phyloP scores from a whole-genome alignment of 768 basidiomycete genomes.

The Lactarius pseudohatsudake region DNA sequence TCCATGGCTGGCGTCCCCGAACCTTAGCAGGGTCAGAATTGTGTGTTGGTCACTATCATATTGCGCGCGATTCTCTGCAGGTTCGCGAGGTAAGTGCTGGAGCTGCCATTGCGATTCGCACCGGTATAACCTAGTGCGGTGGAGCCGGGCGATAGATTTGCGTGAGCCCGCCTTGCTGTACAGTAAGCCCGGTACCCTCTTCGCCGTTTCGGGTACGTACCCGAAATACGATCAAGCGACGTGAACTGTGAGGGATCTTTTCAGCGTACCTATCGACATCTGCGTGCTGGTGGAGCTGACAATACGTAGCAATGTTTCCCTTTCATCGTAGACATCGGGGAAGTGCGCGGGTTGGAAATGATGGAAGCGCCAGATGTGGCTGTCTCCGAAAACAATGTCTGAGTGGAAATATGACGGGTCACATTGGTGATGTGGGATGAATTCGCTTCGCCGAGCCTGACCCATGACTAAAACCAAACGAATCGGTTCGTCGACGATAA shows the following conservation, averaged over 20 bases:
- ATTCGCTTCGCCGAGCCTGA: background rate
- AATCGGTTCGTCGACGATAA: slow-evolving; percentile 63
- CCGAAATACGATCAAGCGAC: slow-evolving; percentile 74
- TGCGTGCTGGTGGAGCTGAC: slow-evolving; percentile 75
- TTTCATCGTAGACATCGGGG: slow-evolving; percentile 61
- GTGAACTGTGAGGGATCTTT: slow-evolving; percentile 73
- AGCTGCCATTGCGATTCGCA: slow-evolving; percentile 73
- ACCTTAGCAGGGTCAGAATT: slow-evolving; percentile 64
- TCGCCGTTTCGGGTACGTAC: slow-evolving; percentile 68
- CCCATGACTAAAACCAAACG: slow-evolving; percentile 50
- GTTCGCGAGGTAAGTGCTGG: slow-evolving; percentile 78
- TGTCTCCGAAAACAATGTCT: slow-evolving; percentile 85
- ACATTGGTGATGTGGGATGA: background rate
- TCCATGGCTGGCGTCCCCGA: slow-evolving; percentile 55
- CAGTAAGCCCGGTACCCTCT: slow-evolving; percentile 57
- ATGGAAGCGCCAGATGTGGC: slow-evolving; percentile 68
- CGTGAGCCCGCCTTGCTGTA: slow-evolving; percentile 53
- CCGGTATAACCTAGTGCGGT: slow-evolving; percentile 67
- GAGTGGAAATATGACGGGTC: slow-evolving; percentile 1
- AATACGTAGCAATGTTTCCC: slow-evolving; percentile 63
- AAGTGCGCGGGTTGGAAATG: slow-evolving; percentile 51
- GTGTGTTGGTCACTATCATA: slow-evolving; percentile 77
- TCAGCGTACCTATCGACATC: slow-evolving; percentile 81
- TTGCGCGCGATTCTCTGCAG: slow-evolving; percentile 60
- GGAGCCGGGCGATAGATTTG: slow-evolving; percentile 55